These are phyloP conservation scores for Tarenaya hassleriana DNA, from an alignment of 345 rosid genomes.

Conservation along the genomic window DNA sequence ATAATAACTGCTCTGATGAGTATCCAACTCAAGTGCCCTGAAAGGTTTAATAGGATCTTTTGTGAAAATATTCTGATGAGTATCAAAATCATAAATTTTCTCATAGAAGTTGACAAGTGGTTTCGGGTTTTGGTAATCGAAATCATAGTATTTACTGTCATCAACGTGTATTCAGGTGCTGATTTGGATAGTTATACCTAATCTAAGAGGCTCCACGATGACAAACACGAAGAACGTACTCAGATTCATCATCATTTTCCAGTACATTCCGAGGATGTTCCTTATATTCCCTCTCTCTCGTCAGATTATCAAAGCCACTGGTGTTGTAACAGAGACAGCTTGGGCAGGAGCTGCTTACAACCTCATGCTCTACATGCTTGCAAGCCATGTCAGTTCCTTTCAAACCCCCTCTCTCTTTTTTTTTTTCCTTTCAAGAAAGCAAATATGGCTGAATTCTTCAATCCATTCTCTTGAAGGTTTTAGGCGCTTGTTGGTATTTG, in stretches of 20 bases:
- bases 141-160: not conserved
- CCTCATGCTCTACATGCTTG: conserved; percentile 85
- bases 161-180: conserved; percentile 43
- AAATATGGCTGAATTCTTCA: not conserved
- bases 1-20: too few species aligned
- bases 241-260: conserved; percentile 74
- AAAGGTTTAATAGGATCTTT: too few species aligned
- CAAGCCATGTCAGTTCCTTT: conserved; percentile 59
- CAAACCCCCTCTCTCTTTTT: not conserved
- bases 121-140: not conserved
- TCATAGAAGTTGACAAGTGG: too few species aligned
- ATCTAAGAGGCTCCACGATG: conserved; percentile 66
- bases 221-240: conserved; percentile 77
- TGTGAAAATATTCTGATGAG: too few species aligned
- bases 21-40: too few species aligned
- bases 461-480: conserved; percentile 41
- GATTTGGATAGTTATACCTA: conserved; percentile 75
- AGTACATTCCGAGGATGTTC: conserved; percentile 68
- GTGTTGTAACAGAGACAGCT: conserved; percentile 84
- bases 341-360: conserved; percentile 97
- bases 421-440: not conserved
- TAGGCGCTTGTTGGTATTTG: conserved; percentile 98
- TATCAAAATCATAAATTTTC: too few species aligned
- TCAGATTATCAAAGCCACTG: conserved; percentile 73
- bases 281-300: conserved; percentile 73